Percentiles rank a stretch among this genome's conserved stretches.
Evolutionary conservation across 495 filamentous ascomycete species (phyloP).

Genomic region (Alectoria sarmentosa): DNA sequence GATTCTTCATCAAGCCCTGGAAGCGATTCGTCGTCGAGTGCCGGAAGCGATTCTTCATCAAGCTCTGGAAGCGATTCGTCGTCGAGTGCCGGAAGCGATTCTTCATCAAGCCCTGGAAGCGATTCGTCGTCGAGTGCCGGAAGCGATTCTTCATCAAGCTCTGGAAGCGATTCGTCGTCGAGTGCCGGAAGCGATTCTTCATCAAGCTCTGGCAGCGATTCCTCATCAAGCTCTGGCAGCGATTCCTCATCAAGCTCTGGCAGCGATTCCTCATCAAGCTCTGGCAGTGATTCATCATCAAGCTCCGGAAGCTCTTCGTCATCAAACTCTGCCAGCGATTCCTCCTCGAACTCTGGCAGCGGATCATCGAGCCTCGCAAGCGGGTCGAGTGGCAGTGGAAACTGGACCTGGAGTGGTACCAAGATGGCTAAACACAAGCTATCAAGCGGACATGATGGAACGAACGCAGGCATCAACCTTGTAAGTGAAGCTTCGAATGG

Average conservation of each 20-base stretch:
- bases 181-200: not conserved
- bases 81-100: not conserved
- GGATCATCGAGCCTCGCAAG: not conserved
- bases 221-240: not conserved
- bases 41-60: not conserved
- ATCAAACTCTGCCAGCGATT: not conserved
- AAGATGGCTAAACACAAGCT: not conserved
- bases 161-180: not conserved
- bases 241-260: not conserved
- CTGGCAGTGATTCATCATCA: not conserved
- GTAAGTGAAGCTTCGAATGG: not conserved
- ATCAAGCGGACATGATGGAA: not conserved
- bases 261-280: not conserved
- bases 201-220: not conserved
- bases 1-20: not conserved
- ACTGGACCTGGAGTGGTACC: not conserved
- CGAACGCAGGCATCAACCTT: not conserved
- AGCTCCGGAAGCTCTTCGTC: not conserved
- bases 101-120: not conserved
- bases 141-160: not conserved
- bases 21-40: not conserved
- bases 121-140: not conserved
- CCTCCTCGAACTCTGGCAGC: not conserved
- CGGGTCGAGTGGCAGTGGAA: not conserved
- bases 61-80: not conserved